Conservation (phyloP, 1,284 basidiomycete species). For the Malassezia sp. region DNA sequence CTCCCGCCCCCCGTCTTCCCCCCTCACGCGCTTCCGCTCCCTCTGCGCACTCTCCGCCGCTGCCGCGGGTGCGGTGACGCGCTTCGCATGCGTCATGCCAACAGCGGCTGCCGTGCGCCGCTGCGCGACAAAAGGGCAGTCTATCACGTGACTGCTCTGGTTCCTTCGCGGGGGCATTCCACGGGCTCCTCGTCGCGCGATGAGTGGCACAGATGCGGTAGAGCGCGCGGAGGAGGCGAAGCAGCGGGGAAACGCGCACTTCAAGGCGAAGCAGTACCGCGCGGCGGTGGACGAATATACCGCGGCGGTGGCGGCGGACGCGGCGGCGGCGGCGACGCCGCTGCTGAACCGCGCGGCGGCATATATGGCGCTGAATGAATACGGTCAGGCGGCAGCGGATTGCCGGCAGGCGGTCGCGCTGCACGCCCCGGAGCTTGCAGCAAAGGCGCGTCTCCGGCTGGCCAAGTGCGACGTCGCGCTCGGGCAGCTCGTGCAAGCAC, state of each 20-base stretch:
- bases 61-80: no score
- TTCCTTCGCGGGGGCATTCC: constrained; percentile 3
- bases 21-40: constrained; percentile 2
- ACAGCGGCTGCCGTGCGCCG: constrained; percentile 1
- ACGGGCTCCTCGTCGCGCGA: no score
- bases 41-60: not conserved
- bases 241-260: constrained; percentile 40
- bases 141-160: no score
- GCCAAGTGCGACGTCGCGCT: constrained; percentile 36
- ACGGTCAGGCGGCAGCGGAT: constrained; percentile 62
- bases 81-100: not conserved
- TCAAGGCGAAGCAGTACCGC: constrained; percentile 32
- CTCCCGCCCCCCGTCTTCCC: no score
- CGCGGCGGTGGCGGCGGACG: constrained; percentile 52
- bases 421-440: constrained; percentile 47
- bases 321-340: constrained; percentile 62
- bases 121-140: no score
- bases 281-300: constrained; percentile 41
- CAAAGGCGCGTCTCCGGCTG: constrained; percentile 33
- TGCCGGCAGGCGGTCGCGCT: constrained; percentile 63
- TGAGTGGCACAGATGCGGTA: no score
- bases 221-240: constrained; percentile 39
- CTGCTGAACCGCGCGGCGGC: constrained; percentile 78
- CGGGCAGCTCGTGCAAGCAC: constrained; percentile 17
- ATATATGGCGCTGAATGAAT: constrained; percentile 67